Base-by-base conservation (phyloP, 805 yeast genomes). In the Teunomyces cretensis region DNA sequence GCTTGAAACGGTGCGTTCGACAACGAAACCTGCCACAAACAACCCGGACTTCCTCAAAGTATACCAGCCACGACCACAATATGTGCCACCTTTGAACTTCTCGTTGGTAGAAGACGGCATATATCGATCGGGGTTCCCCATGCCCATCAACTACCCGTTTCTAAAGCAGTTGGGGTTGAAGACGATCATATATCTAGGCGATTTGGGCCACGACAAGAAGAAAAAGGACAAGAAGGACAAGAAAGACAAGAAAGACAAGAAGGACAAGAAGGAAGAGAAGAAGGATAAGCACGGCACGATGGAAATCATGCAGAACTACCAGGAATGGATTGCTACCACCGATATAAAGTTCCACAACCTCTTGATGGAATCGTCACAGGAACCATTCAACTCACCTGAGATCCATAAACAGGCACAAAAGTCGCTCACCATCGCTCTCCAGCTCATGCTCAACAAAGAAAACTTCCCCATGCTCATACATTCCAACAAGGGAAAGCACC, bases 401-500 rank as follows among this genome's bases (percentile, higher is more conserved):
- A 57, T 64, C 16, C 66, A 64, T 39, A 54, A 56, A n/a, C 70
- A 63, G 47, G 61, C 74, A 0, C 67, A 67, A 42, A 59, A 52
- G 28, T 78, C 84, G 2, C 75, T 90, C 46, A 71, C 79, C 35
- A 60, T 65, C 16, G 83, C 88, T 1, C 67, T 86, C 33, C 71
- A 77, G 45, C 56, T 85, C 30, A 71, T 86, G 40, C 60, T 83
- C 27, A 78, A 85, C 55, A 73, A 72, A 39, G 80, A 82, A 11
- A 90, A 90, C 61, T 88, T 86, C 60, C 99, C 99, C 1, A 81
- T 92, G 9, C 71, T 92, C 45, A 79, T 92, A 9, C 98, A 94
- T 62, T 89, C 97, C 3, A 89, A 94, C 64, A 92, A 92, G 68
- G 99, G 99, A n/a, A 94, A 94, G 63, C 99, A 92, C 62, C 68